Evolutionary conservation across 371 early-diverging fungal species (phyloP).

Genomic region (Haplosporangium sp.): DNA sequence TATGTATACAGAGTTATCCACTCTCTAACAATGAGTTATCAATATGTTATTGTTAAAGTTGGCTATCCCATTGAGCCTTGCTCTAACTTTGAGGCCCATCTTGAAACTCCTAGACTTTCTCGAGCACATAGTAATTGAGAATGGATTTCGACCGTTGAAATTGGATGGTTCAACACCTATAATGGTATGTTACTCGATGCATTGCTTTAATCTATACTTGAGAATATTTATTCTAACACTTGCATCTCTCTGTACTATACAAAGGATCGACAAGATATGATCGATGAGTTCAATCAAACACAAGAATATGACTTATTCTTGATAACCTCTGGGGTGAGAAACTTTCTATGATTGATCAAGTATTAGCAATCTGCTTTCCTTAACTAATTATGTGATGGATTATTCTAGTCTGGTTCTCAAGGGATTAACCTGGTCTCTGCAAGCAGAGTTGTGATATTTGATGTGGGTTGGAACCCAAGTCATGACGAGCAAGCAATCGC

Average conservation of each 20-base stretch:
- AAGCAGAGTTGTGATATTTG: slow-evolving; percentile 89
- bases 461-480: slow-evolving; percentile 97
- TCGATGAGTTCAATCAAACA: slow-evolving; percentile 81
- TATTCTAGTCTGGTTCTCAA: slow-evolving; percentile 71
- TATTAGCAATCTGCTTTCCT: not conserved
- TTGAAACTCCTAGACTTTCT: slow-evolving; percentile 61
- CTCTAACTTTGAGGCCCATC: not conserved
- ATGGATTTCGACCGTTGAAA: slow-evolving; percentile 12
- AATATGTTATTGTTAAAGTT: too few relatives aligned
- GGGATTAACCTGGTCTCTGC: slow-evolving; percentile 94
- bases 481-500: slow-evolving; percentile 93
- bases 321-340: slow-evolving; percentile 70
- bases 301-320: slow-evolving; percentile 69
- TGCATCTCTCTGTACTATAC: not conserved
- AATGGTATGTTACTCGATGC: slow-evolving; percentile 22
- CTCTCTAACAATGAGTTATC: too few relatives aligned
- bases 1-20: slow-evolving; percentile 30
- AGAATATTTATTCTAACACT: not conserved
- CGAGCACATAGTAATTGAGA: slow-evolving; percentile 37
- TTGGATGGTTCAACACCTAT: slow-evolving; percentile 27
- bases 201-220: not conserved
- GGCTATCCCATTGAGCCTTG: too few relatives aligned
- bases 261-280: slow-evolving; percentile 73
- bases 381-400: not conserved
- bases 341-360: not conserved